Evolutionary conservation across 2,329 filamentous ascomycete species (phyloP), one percentile per base, ranked within the genome.

Genomic region (Colletotrichum tamarilloi): DNA sequence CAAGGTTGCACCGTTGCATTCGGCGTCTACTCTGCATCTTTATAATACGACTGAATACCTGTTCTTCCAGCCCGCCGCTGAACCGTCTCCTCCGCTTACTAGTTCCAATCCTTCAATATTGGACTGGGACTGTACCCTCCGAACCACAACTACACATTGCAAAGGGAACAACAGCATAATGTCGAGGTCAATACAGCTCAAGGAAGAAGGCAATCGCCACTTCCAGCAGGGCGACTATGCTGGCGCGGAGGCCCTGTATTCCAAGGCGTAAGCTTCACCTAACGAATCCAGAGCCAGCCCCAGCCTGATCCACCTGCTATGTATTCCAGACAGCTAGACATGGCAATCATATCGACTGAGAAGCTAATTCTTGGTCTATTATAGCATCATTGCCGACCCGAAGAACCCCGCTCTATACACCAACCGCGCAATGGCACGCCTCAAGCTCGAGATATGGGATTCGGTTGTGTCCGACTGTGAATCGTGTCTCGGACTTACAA

Each of bases 341-440:
- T 26, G 22, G 62, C 58, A 63, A 4, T 35, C 5, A 7, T 14
- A 49, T 38, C 2, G 8, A 9, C 12, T 12, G 14, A n/a, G 26
- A 24, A 22, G 49, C 75, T 67, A n/a, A 68, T 56, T 28, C 14
- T 42, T 46, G 28, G 19, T 26, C 14, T 7, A 22, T 4, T 53
- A 35, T 76, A 94, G 92, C 53, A 95, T 98, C 77, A 91, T 93
- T 77, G 91, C 92, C 80, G 94, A 97, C 82, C 89, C 93, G 4
- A 88, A 86, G 68, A 97, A 97, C 80, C 90, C 93, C 1, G 87
- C 93, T 35, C 89, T 98, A 63, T 98, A 95, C 84, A 96, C 95
- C 52, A 98, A 98, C 84, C 94, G 95, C 67, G 94, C 95, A 64
- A 93, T 98, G 84, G 92, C 93, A 4, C 91, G 95, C 53, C 87